Evolutionary conservation across 1,284 basidiomycete genomes (phyloP).

Genomic region (Apiotrichum gamsii): DNA sequence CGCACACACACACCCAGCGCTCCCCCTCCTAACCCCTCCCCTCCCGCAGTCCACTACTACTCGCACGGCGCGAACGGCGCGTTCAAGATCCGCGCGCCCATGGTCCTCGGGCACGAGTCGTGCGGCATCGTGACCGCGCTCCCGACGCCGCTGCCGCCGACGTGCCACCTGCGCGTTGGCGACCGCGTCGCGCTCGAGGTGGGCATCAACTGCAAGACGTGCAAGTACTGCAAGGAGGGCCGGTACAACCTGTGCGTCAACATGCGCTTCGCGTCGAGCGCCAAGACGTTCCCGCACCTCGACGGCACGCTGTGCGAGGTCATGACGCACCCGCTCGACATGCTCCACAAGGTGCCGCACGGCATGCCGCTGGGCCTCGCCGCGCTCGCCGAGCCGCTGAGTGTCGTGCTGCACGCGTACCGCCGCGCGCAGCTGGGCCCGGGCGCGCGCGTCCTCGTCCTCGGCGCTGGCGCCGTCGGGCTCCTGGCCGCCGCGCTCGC

Average conservation of each 20-base stretch:
- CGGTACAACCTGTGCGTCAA: conserved; percentile 86
- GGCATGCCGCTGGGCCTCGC: conserved; percentile 68
- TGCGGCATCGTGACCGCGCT: conserved; percentile 57
- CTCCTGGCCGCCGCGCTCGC: conserved; percentile 77
- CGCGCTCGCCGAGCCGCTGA: conserved; percentile 83
- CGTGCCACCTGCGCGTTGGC: conserved; percentile 58
- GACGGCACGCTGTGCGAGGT: conserved; percentile 83
- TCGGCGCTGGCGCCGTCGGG: conserved; percentile 88
- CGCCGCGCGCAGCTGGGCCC: conserved; percentile 59
- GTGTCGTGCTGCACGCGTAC: conserved; percentile 77
- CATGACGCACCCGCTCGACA: conserved; percentile 80
- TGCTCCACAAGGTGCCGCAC: conserved; percentile 82
- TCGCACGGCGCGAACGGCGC: conserved; percentile 81
- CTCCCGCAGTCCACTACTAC: conserved; percentile 81
- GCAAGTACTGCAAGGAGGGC: conserved; percentile 54
- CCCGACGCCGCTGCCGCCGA: conserved; percentile 24
- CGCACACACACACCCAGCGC: neutral
- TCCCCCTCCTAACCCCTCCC: neutral
- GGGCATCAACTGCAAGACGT: conserved; percentile 73
- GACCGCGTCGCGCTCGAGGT: conserved; percentile 92
- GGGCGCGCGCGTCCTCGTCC: conserved; percentile 71
- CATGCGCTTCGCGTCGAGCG: conserved; percentile 80
- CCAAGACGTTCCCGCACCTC: conserved; percentile 86
- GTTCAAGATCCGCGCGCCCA: conserved; percentile 70
- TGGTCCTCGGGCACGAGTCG: conserved; percentile 89